Percentiles rank a stretch among this genome's conserved stretches.
These are phyloP conservation scores for Codiaeum variegatum DNA, from an alignment of 441 rosid genomes.

Conservation along the genomic window DNA sequence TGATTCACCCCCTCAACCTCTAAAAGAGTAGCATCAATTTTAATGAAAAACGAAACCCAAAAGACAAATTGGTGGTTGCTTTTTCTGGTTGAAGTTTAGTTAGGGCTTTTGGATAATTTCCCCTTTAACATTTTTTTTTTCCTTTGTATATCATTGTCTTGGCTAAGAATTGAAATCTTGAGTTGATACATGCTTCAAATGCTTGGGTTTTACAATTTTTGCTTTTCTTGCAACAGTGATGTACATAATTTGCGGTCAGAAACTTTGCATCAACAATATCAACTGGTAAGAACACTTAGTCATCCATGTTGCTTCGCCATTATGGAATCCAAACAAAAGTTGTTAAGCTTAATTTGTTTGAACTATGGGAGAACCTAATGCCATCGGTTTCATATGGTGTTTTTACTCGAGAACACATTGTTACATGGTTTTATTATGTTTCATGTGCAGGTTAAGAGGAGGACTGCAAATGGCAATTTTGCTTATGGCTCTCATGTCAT, in stretches of 20 bases:
- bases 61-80: background rate
- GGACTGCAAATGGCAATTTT: conserved; percentile 49
- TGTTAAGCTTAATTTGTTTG: background rate
- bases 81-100: background rate
- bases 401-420: conserved; percentile 3
- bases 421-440: conserved; percentile 16
- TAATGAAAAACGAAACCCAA: background rate
- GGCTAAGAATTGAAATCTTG: background rate
- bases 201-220: conserved; percentile 8
- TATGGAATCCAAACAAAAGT: background rate
- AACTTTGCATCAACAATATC: conserved; percentile 75
- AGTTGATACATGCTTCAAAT: background rate
- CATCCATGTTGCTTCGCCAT: background rate
- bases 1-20: background rate
- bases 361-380: background rate
- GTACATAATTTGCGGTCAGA: conserved; percentile 72
- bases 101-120: background rate
- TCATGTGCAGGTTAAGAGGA: conserved; percentile 64
- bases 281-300: conserved; percentile 48
- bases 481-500: conserved; percentile 88
- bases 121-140: background rate
- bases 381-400: background rate
- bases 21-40: background rate
- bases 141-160: background rate
- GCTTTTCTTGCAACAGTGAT: conserved; percentile 51